These are phyloP conservation scores for Blastobotrys terrestris DNA, from an alignment of 805 yeast species.

Conservation along the genomic window DNA sequence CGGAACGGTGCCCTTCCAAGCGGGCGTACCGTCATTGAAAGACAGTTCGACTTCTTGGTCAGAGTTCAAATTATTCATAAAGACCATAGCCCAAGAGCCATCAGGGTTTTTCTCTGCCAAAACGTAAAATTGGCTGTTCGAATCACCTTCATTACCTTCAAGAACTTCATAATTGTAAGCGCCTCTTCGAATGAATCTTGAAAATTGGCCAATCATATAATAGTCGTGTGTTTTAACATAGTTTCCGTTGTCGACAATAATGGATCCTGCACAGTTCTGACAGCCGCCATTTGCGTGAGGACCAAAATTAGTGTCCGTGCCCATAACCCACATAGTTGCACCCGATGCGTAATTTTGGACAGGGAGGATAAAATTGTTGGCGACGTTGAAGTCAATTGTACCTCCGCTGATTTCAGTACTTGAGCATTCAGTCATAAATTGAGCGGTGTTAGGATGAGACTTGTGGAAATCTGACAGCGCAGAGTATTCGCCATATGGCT, in stretches of 20 bases:
- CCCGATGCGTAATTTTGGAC: constrained; percentile 6
- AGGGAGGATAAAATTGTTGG: constrained; percentile 7
- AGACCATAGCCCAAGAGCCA: constrained; percentile 5
- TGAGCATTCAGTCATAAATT: constrained; percentile 7
- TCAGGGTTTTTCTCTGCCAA: constrained; percentile 7
- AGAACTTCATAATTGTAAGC: constrained; percentile 6
- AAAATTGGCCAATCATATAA: constrained; percentile 11
- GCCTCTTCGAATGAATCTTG: constrained; percentile 12
- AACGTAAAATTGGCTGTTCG: constrained; percentile 1
- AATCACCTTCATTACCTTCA: not conserved
- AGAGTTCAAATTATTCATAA: constrained; percentile 4
- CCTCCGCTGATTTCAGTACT: not conserved
- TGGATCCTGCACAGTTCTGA: constrained; percentile 2
- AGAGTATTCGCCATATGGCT: constrained; percentile 3
- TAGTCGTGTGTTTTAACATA: constrained; percentile 6
- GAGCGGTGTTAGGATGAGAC: constrained; percentile 1
- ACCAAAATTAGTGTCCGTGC: constrained; percentile 5
- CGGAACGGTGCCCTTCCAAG: constrained; percentile 2
- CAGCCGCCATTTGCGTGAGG: constrained; percentile 5
- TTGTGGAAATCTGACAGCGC: constrained; percentile 6
- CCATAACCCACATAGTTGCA: constrained; percentile 8
- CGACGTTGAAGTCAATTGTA: not conserved
- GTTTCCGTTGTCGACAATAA: constrained; percentile 1
- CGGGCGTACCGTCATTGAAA: not conserved
- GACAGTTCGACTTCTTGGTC: constrained; percentile 4